phyloP scores from a whole-genome alignment of 1,139 yeast genomes.

The Candida sp. region DNA sequence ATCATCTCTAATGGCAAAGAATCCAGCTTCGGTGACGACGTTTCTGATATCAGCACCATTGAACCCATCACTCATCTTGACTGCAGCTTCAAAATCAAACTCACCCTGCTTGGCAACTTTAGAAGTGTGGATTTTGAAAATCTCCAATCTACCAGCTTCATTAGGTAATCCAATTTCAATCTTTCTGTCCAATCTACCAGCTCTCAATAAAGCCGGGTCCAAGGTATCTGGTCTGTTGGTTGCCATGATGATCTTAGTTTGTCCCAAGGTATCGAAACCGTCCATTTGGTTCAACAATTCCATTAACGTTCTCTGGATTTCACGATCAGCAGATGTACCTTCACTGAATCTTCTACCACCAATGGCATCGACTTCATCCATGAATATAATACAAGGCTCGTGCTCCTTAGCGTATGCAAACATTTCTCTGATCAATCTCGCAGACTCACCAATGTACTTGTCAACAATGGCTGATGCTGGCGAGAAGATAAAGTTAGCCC shows the following conservation, averaged over 20 bases:
- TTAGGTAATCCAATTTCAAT: slow-evolving; percentile 97
- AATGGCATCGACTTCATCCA: slow-evolving; percentile 99
- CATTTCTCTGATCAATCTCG: slow-evolving; percentile 97
- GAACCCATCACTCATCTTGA: slow-evolving; percentile 98
- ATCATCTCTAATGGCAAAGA: slow-evolving; percentile 97
- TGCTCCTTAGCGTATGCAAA: slow-evolving; percentile 98
- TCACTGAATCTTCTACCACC: slow-evolving; percentile 99
- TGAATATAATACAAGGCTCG: slow-evolving; percentile 97
- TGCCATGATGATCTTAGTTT: slow-evolving; percentile 99
- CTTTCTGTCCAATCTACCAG: slow-evolving; percentile 98
- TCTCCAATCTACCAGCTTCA: slow-evolving; percentile 94
- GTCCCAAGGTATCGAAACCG: slow-evolving; percentile 97
- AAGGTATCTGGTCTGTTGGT: slow-evolving; percentile 98
- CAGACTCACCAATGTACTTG: slow-evolving; percentile 98
- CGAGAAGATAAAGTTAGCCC: slow-evolving; percentile 96
- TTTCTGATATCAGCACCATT: slow-evolving; percentile 99
- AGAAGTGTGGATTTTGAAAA: slow-evolving; percentile 92
- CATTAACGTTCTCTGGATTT: slow-evolving; percentile 98
- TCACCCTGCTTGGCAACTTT: slow-evolving; percentile 93
- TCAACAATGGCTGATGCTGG: slow-evolving; percentile 99
- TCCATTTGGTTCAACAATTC: slow-evolving; percentile 99
- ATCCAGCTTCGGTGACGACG: slow-evolving; percentile 99
- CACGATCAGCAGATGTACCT: slow-evolving; percentile 99
- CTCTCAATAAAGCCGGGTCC: slow-evolving; percentile 98
- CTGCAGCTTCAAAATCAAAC: slow-evolving; percentile 96